Conservation (phyloP, 139 green algal species). For the Eudorina sp. region DNA sequence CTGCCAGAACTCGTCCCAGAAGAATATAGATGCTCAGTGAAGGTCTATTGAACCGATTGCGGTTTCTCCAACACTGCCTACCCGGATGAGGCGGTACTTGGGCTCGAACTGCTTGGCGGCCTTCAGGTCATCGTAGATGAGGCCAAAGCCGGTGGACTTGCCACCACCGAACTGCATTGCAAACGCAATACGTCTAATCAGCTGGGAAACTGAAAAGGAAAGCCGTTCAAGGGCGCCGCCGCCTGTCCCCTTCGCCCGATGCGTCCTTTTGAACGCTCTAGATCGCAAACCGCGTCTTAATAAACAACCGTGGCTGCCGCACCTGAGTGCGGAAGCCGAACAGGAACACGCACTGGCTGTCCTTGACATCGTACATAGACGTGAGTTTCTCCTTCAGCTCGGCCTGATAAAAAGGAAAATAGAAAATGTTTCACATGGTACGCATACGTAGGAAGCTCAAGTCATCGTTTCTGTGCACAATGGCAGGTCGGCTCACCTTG, state of each 20-base stretch:
- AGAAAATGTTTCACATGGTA: too few species aligned
- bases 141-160: constrained; percentile 98
- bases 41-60: too few species aligned
- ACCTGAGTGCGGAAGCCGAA: constrained; percentile 98
- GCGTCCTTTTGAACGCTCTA: too few species aligned
- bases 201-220: background rate
- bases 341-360: constrained; percentile 89
- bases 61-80: too few species aligned
- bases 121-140: constrained; percentile 98
- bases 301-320: too few species aligned
- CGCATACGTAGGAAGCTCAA: too few species aligned
- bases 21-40: too few species aligned
- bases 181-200: background rate
- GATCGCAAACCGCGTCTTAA: too few species aligned
- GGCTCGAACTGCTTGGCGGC: constrained; percentile 98
- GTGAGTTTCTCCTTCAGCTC: constrained; percentile 97
- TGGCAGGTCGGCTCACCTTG: constrained; percentile 82
- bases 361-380: constrained; percentile 96
- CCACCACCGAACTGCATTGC: constrained; percentile 95
- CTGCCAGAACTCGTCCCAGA: too few species aligned
- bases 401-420: constrained; percentile 52
- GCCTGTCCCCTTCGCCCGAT: background rate
- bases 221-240: background rate
- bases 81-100: constrained; percentile 95
- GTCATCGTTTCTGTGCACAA: too few species aligned